Conservation (phyloP, 805 yeast species). For the Dipodascus albidus region DNA sequence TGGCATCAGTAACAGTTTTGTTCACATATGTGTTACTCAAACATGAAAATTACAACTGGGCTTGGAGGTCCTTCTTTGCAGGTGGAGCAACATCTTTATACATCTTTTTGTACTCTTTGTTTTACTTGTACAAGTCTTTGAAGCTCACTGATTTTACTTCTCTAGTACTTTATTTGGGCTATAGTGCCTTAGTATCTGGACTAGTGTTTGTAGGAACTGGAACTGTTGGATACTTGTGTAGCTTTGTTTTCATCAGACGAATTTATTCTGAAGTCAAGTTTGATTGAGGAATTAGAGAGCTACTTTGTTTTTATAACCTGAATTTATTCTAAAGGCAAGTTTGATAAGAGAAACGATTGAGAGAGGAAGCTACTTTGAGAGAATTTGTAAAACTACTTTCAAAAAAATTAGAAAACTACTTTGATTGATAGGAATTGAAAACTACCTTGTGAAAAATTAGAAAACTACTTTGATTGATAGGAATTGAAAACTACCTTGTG, state of each 20-base stretch:
- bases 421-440: too few relatives aligned
- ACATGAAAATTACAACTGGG: conserved; percentile 93
- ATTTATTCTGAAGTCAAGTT: conserved; percentile 82
- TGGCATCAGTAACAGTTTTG: conserved; percentile 67
- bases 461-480: too few relatives aligned
- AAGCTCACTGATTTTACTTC: conserved; percentile 69
- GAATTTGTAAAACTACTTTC: too few relatives aligned
- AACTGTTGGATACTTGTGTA: conserved; percentile 69
- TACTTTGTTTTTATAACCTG: too few relatives aligned
- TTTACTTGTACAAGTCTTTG: conserved; percentile 35
- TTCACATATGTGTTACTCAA: conserved; percentile 77
- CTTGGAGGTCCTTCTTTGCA: conserved; percentile 80
- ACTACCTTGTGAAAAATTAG: too few relatives aligned
- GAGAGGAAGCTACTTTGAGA: too few relatives aligned
- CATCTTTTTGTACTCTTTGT: conserved; percentile 71
- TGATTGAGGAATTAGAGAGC: too few relatives aligned
- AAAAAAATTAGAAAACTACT: too few relatives aligned
- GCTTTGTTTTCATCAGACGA: conserved; percentile 60
- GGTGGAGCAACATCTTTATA: conserved; percentile 85
- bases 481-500: too few relatives aligned
- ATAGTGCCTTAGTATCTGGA: conserved; percentile 59
- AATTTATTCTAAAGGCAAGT: too few relatives aligned
- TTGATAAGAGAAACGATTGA: too few relatives aligned
- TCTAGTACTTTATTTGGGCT: conserved; percentile 69
- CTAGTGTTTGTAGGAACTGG: conserved; percentile 78